Evolutionary conservation across 495 filamentous ascomycete species (phyloP), one percentile per base, ranked within the genome.

Genomic region (Podospora didyma): DNA sequence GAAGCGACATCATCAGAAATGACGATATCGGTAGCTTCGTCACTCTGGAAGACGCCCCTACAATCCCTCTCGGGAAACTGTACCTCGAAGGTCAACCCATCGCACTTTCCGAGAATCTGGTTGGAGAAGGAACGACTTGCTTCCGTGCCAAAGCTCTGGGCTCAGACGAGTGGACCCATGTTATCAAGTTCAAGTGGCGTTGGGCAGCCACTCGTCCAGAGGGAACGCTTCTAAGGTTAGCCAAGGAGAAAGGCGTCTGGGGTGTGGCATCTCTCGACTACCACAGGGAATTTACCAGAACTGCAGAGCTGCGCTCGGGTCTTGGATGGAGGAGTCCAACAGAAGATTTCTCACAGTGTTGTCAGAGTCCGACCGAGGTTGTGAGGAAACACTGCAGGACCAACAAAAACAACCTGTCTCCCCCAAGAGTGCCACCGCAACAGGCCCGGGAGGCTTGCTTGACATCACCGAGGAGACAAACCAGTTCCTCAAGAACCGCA

Each of bases 141-240:
- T 64, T 62, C 42, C 59, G 63, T 46, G 61, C 61, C 51, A 64
- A 51, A 54, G 44, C 21, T 11, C 50, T 58, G 52, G 49, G 51
- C 44, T 64, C 66, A 23, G 56, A 42, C 46, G 51, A 37, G 55
- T 63, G 63, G 62, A 34, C 55, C 51, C 59, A 57, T 42, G 37
- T 61, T 21, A 21, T 69, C 53, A 66, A 66, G 21, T 69, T 66
- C 34, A 64, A 63, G 54, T 69, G 66, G 66, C 59, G 60, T 39
- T 66, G 56, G 63, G 59, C 58, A 12, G 61, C 56, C 53, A 50
- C 61, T 17, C 58, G 62, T 54, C 58, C 65, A 16, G 63, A 68
- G 35, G 61, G 62, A 19, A 58, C 66, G 56, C 63, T 69, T 58
- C 54, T 69, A 46, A 62, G 37, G 35, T 42, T 59, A 51, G 61